phyloP scores from a whole-genome alignment of 805 yeast species.

The Kodamaea restingae region DNA sequence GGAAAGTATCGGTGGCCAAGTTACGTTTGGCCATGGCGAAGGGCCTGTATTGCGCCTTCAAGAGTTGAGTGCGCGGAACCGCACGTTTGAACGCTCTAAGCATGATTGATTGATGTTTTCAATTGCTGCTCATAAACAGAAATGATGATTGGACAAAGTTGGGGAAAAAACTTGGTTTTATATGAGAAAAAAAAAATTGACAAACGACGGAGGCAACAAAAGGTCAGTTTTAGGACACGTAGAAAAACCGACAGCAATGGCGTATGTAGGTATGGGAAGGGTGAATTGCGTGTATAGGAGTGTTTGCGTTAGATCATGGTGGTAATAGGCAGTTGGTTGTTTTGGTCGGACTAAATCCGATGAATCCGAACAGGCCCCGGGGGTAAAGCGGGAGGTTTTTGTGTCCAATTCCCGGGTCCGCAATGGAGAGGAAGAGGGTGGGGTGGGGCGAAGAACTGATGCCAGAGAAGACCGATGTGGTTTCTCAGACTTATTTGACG shows the following conservation, averaged over 20 bases:
- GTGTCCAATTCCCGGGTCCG: no score
- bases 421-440: no score
- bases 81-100: slow-evolving; percentile 42
- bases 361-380: no score
- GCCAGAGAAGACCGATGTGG: no score
- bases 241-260: background rate
- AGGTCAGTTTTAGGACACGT: background rate
- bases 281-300: no score
- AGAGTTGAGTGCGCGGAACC: slow-evolving; percentile 31
- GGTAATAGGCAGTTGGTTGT: no score
- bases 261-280: no score
- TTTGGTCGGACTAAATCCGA: no score
- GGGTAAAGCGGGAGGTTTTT: no score
- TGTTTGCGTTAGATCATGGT: no score
- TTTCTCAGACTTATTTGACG: no score
- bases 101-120: slow-evolving; percentile 19
- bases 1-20: slow-evolving; percentile 63
- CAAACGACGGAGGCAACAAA: background rate
- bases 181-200: slow-evolving; percentile 1
- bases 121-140: slow-evolving; percentile 4
- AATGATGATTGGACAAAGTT: slow-evolving; percentile 1
- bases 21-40: slow-evolving; percentile 8
- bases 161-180: background rate
- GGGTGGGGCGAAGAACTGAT: no score
- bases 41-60: slow-evolving; percentile 23